Percentiles rank a stretch among this genome's conserved stretches.
phyloP scores from a whole-genome alignment of 2,329 filamentous ascomycete genomes.

The Arachnopeziza araneosa region DNA sequence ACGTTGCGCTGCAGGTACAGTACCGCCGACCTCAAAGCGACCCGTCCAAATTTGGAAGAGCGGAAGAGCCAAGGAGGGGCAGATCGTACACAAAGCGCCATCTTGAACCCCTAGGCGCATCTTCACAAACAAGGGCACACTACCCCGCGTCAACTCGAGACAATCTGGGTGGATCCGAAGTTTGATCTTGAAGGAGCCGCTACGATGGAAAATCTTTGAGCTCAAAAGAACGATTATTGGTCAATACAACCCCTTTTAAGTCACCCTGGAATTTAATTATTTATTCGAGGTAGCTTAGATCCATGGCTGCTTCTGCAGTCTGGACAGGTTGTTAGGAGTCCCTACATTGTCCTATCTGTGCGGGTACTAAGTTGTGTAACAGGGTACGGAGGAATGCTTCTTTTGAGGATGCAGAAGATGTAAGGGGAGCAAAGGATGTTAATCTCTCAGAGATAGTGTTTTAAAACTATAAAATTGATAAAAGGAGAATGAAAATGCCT shows the following conservation, averaged over 20 bases:
- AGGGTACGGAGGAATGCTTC: too few species aligned
- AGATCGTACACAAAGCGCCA: background rate
- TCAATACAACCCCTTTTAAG: background rate
- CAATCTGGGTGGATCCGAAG: background rate
- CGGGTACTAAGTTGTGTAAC: too few species aligned
- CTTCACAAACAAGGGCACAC: background rate
- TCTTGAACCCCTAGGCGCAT: background rate
- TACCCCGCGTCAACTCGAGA: background rate
- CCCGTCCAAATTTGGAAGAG: background rate
- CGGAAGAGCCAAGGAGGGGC: background rate
- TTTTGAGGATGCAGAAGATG: too few species aligned
- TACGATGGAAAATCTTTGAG: background rate
- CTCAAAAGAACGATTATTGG: background rate
- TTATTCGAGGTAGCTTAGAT: background rate
- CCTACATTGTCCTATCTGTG: background rate
- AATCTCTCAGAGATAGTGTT: too few species aligned
- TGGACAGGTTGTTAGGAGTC: background rate
- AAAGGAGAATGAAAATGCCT: too few species aligned
- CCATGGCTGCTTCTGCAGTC: background rate
- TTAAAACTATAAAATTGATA: too few species aligned
- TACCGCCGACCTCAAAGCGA: background rate
- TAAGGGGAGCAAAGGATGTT: too few species aligned
- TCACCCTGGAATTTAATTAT: background rate
- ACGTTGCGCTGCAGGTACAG: background rate
- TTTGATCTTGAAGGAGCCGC: background rate